Evolutionary conservation across 805 yeast species (phyloP).

Genomic region (Hanseniaspora vineae): DNA sequence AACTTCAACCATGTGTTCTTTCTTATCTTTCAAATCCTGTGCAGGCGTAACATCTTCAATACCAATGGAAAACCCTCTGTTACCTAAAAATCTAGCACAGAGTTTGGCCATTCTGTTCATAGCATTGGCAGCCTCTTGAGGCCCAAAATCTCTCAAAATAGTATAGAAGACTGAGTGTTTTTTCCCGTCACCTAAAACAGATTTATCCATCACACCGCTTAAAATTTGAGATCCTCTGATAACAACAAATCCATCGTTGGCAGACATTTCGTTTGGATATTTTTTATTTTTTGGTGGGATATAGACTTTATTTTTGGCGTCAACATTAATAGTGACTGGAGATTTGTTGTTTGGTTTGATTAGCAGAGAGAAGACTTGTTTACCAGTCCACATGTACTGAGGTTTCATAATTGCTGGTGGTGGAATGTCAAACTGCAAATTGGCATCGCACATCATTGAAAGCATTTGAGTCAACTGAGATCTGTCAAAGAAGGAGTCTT

Average conservation of each 20-base stretch:
- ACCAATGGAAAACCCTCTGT: conserved; percentile 95
- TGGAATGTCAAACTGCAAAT: conserved; percentile 78
- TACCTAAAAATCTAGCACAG: conserved; percentile 90
- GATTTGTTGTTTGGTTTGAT: conserved; percentile 70
- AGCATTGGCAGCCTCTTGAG: conserved; percentile 86
- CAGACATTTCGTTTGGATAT: conserved; percentile 86
- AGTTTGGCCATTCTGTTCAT: conserved; percentile 99
- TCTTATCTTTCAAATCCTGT: conserved; percentile 52
- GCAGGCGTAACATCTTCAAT: conserved; percentile 96
- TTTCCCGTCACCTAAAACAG: conserved; percentile 94
- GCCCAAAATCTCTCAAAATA: conserved; percentile 91
- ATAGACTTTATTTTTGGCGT: conserved; percentile 88
- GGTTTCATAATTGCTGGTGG: conserved; percentile 94
- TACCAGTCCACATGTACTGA: conserved; percentile 88
- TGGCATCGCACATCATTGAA: conserved; percentile 94
- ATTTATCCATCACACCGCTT: conserved; percentile 95
- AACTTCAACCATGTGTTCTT: conserved; percentile 78
- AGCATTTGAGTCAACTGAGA: conserved; percentile 71
- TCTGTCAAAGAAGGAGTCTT: conserved; percentile 86
- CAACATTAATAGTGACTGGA: conserved; percentile 77
- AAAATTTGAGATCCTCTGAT: conserved; percentile 81
- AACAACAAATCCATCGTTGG: conserved; percentile 88
- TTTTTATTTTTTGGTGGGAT: conserved; percentile 56
- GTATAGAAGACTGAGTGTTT: conserved; percentile 94
- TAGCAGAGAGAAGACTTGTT: conserved; percentile 80